Conservation (phyloP, 2,329 filamentous ascomycete genomes). For the Pleurostoma richardsiae region DNA sequence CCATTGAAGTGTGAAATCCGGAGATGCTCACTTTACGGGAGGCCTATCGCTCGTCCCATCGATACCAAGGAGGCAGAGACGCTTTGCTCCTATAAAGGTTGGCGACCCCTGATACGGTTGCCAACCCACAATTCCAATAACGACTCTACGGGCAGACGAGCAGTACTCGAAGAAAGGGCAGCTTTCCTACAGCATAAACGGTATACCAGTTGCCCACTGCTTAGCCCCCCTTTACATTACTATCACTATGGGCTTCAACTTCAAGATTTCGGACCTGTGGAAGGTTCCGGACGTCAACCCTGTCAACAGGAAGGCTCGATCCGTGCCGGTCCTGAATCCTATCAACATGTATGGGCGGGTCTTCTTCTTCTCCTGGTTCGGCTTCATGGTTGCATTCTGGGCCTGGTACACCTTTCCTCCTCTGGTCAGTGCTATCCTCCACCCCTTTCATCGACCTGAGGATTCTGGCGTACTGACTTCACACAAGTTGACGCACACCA, state of each 20-base stretch:
- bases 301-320: constrained; percentile 75
- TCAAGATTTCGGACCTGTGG: constrained; percentile 36
- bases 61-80: too few species aligned
- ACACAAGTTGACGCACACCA: constrained; percentile 62
- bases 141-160: too few species aligned
- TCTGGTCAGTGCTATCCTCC: constrained; percentile 46
- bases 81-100: too few species aligned
- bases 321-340: constrained; percentile 74
- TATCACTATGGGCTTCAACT: constrained; percentile 18
- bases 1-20: background rate
- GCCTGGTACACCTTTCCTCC: constrained; percentile 93
- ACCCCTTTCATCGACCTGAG: background rate
- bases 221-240: background rate
- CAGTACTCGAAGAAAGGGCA: too few species aligned
- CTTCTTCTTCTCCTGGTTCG: constrained; percentile 86
- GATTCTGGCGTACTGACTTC: constrained; percentile 1
- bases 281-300: constrained; percentile 71
- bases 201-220: too few species aligned
- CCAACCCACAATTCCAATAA: too few species aligned
- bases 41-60: background rate
- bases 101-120: too few species aligned
- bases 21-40: background rate
- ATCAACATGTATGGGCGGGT: constrained; percentile 77
- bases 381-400: constrained; percentile 84
- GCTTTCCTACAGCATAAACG: too few species aligned